Evolutionary conservation across 108 stramenopile species (phyloP).

Genomic region (Thalassiosira profunda): DNA sequence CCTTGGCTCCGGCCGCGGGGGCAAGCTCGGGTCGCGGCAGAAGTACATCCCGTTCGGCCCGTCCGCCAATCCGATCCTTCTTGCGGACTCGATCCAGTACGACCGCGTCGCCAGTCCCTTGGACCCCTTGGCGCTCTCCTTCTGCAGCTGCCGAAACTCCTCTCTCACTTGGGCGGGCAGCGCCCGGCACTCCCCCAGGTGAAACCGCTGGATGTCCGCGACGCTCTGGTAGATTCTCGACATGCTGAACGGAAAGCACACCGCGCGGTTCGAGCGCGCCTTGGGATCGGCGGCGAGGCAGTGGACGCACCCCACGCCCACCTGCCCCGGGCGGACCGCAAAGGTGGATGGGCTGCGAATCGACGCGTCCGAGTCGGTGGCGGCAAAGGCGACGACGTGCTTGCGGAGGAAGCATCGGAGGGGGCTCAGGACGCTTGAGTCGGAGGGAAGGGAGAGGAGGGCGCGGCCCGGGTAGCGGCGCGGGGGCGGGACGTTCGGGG

Average conservation of each 20-base stretch:
- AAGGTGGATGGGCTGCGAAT: conserved; percentile 90
- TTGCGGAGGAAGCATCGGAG: conserved; percentile 88
- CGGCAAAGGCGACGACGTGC: conserved; percentile 87
- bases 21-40: conserved; percentile 67
- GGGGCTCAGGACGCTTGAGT: conserved; percentile 74
- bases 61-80: conserved; percentile 87
- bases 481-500: not conserved
- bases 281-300: conserved; percentile 78
- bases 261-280: conserved; percentile 81
- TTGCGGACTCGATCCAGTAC: conserved; percentile 90
- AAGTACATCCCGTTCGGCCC: conserved; percentile 82
- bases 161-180: conserved; percentile 72
- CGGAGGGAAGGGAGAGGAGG: conserved; percentile 66
- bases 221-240: conserved; percentile 91
- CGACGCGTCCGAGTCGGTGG: conserved; percentile 86
- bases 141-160: conserved; percentile 70
- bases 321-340: conserved; percentile 54
- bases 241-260: conserved; percentile 91
- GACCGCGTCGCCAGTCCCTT: conserved; percentile 89
- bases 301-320: conserved; percentile 63
- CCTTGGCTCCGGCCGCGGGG: conserved; percentile 55
- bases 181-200: conserved; percentile 85
- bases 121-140: conserved; percentile 89
- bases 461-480: conserved; percentile 64
- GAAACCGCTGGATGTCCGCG: conserved; percentile 92